Conservation (phyloP, 305 asterid species). For the Fraxinus sp. region DNA sequence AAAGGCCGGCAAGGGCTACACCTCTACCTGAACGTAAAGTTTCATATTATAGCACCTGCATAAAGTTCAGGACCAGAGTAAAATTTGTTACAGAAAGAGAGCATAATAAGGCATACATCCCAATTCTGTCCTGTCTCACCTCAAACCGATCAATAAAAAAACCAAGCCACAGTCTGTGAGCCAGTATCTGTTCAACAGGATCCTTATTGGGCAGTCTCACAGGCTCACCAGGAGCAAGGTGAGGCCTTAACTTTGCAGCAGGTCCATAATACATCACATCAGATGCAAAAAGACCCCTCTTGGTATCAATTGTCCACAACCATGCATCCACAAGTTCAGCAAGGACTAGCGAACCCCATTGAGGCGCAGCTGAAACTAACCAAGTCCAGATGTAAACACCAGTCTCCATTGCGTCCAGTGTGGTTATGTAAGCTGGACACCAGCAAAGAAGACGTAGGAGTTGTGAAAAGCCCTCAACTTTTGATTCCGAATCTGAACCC, state of each 20-base stretch:
- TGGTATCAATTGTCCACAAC: conserved; percentile 98
- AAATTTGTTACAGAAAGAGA: conserved; percentile 16
- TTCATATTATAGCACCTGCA: background rate
- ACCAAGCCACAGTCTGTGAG: conserved; percentile 99
- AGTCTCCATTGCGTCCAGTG: conserved; percentile 95
- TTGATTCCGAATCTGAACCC: conserved; percentile 80
- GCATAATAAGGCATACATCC: conserved; percentile 22
- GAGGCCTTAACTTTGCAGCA: conserved; percentile 97
- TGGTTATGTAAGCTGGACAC: conserved; percentile 99
- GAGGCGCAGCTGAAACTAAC: conserved; percentile 99
- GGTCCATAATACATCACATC: conserved; percentile 80
- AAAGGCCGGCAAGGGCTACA: background rate
- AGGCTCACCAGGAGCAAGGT: conserved; percentile 96
- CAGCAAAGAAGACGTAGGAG: conserved; percentile 99
- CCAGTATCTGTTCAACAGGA: conserved; percentile 90
- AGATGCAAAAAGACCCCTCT: conserved; percentile 96
- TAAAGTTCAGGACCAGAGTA: conserved; percentile 5
- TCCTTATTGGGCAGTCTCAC: conserved; percentile 77
- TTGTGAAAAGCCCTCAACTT: conserved; percentile 83
- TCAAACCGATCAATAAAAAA: conserved; percentile 96
- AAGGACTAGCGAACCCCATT: conserved; percentile 90
- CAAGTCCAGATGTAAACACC: conserved; percentile 99
- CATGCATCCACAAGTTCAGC: conserved; percentile 99
- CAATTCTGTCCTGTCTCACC: conserved; percentile 45
- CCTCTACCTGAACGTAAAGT: background rate